phyloP scores from a whole-genome alignment of 1,284 basidiomycete genomes.

The Laetiporus sulphureus region DNA sequence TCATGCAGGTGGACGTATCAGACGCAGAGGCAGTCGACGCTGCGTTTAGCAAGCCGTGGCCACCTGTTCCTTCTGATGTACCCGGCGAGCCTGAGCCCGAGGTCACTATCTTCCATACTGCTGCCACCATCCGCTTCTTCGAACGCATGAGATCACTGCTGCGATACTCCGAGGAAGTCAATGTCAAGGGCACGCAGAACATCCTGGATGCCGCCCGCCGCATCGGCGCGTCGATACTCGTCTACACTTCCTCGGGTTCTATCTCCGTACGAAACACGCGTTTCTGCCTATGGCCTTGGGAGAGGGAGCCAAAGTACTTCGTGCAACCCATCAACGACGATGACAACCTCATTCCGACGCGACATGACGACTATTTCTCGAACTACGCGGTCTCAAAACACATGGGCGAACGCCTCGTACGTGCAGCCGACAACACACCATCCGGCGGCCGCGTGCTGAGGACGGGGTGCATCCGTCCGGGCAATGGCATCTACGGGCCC shows the following conservation, averaged over 20 bases:
- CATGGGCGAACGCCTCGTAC: conserved; percentile 47
- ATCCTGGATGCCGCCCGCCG: conserved; percentile 41
- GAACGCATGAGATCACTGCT: conserved; percentile 50
- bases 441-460: conserved; percentile 36
- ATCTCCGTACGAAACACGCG: conserved; percentile 45
- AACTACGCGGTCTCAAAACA: conserved; percentile 62
- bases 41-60: conserved; percentile 65
- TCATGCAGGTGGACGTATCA: conserved; percentile 51
- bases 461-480: conserved; percentile 67
- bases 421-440: conserved; percentile 41
- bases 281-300: conserved; percentile 68
- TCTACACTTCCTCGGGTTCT: conserved; percentile 62
- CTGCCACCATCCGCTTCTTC: conserved; percentile 70
- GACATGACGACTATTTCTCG: conserved; percentile 56
- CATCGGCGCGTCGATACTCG: conserved; percentile 41
- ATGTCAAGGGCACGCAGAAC: conserved; percentile 59
- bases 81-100: conserved; percentile 25
- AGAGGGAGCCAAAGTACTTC: conserved; percentile 45
- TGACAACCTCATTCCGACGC: conserved; percentile 36
- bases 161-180: conserved; percentile 49
- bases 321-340: conserved; percentile 56
- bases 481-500: conserved; percentile 68
- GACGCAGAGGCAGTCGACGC: conserved; percentile 42
- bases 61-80: conserved; percentile 12
- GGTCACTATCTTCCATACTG: conserved; percentile 66